Conservation (phyloP, 305 asterid genomes). For the Solanum hybrid region DNA sequence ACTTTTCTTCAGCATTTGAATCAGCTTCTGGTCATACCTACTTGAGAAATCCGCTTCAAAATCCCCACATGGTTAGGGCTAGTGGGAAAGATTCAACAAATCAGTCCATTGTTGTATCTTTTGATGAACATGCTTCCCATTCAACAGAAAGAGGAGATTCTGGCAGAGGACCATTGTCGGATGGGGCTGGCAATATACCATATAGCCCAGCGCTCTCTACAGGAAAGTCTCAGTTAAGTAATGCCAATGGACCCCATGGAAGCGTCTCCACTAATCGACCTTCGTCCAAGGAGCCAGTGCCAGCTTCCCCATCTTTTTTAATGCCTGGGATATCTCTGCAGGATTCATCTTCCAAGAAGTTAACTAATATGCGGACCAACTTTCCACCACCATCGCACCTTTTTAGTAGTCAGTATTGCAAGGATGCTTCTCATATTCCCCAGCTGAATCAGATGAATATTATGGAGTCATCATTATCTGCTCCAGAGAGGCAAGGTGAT, state of each 20-base stretch:
- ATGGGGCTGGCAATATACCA: conserved; percentile 25
- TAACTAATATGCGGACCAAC: conserved; percentile 34
- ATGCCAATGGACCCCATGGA: conserved; percentile 27
- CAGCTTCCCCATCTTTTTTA: conserved; percentile 25
- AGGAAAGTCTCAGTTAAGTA: conserved; percentile 17
- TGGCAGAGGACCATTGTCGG: conserved; percentile 17
- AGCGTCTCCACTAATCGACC: conserved; percentile 18
- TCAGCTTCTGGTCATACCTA: conserved; percentile 34
- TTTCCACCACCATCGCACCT: conserved; percentile 36
- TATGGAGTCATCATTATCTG: conserved; percentile 47
- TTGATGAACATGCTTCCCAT: conserved; percentile 20
- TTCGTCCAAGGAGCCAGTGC: conserved; percentile 21
- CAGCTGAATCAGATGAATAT: conserved; percentile 34
- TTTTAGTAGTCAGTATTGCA: conserved; percentile 25
- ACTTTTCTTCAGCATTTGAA: conserved; percentile 27
- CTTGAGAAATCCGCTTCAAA: conserved; percentile 34
- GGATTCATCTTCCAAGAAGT: conserved; percentile 25
- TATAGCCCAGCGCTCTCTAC: conserved; percentile 25
- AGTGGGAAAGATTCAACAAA: conserved; percentile 33
- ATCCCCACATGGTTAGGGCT: conserved; percentile 30
- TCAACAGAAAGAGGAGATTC: conserved; percentile 31
- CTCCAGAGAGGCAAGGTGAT: conserved; percentile 27
- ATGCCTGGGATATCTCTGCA: conserved; percentile 28
- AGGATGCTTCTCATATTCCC: conserved; percentile 28
- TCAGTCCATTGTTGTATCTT: conserved; percentile 23